Evolutionary conservation across 2,329 filamentous ascomycete species (phyloP).

Genomic region (Penicillium sp.): DNA sequence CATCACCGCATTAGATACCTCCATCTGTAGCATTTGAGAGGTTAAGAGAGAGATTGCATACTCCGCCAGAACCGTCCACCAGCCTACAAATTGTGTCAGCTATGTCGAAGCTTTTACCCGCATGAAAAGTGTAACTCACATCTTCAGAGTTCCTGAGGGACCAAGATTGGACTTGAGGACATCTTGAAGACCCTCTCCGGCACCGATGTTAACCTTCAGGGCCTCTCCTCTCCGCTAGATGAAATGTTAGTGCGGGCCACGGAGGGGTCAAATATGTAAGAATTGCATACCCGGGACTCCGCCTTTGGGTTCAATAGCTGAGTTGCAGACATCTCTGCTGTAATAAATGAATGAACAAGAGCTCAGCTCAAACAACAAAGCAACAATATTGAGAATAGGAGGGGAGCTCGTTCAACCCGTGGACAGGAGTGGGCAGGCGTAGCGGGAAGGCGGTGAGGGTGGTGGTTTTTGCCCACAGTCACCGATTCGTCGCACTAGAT

Average conservation of each 20-base stretch:
- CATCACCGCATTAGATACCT: slow-evolving; percentile 20
- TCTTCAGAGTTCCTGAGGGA: slow-evolving; percentile 92
- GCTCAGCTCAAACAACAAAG: slow-evolving; percentile 25
- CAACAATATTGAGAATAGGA: slow-evolving; percentile 17
- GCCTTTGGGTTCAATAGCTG: slow-evolving; percentile 99
- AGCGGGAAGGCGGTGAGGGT: slow-evolving; percentile 35
- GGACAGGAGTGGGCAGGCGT: slow-evolving; percentile 21
- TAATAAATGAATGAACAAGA: slow-evolving; percentile 24
- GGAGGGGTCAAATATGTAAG: slow-evolving; percentile 28
- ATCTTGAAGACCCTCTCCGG: slow-evolving; percentile 89
- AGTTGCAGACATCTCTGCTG: slow-evolving; percentile 79
- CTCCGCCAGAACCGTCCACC: slow-evolving; percentile 62
- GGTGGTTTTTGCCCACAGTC: slow-evolving; percentile 42
- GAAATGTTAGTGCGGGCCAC: slow-evolving; percentile 45
- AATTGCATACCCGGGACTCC: slow-evolving; percentile 79
- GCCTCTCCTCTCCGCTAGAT: slow-evolving; percentile 89
- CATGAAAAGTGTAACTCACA: slow-evolving; percentile 55
- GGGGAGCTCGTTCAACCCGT: slow-evolving; percentile 21
- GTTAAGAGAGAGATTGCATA: slow-evolving; percentile 36
- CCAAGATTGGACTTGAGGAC: slow-evolving; percentile 96
- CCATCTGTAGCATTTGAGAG: slow-evolving; percentile 4
- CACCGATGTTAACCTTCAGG: slow-evolving; percentile 93
- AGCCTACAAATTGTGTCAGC: slow-evolving; percentile 48
- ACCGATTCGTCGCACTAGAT: slow-evolving; percentile 31
- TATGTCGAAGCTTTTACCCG: slow-evolving; percentile 3